Conservation (phyloP, 768 basidiomycete species). For the Macrolepiota dolichaula region DNA sequence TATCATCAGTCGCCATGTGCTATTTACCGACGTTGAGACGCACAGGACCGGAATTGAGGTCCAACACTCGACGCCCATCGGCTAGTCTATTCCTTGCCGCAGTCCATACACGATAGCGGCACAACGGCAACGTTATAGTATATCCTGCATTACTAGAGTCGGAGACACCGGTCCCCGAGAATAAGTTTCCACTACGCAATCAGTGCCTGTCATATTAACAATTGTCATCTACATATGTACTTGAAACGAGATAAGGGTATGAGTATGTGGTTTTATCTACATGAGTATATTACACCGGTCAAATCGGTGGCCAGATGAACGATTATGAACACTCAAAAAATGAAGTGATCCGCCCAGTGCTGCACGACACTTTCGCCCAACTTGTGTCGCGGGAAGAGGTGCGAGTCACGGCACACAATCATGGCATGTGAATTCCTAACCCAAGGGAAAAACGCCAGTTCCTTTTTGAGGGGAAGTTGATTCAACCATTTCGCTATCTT, state of each 20-base stretch:
- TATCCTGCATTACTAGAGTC: too few species aligned
- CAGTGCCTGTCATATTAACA: too few species aligned
- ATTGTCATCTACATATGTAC: too few species aligned
- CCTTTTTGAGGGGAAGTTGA: conserved; percentile 68
- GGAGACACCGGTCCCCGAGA: too few species aligned
- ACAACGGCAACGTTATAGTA: too few species aligned
- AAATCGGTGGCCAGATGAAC: not conserved
- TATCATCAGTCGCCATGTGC: too few species aligned
- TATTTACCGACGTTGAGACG: too few species aligned
- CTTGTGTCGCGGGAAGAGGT: conserved; percentile 54
- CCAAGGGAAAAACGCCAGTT: conserved; percentile 58
- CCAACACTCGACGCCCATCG: too few species aligned
- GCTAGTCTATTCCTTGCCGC: too few species aligned
- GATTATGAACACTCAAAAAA: conserved; percentile 19
- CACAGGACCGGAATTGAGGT: too few species aligned
- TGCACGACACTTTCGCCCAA: conserved; percentile 62
- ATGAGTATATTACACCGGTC: not conserved
- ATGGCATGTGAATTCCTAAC: conserved; percentile 67
- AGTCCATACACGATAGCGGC: too few species aligned
- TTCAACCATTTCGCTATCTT: conserved; percentile 61
- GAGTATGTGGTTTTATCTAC: not conserved
- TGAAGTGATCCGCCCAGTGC: conserved; percentile 69
- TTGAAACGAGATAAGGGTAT: not conserved
- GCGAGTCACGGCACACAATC: conserved; percentile 67
- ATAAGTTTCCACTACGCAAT: too few species aligned